Evolutionary conservation across 1,284 basidiomycete species (phyloP), one percentile per base, ranked within the genome.

Genomic region (Cutaneotrichosporon dermatis): DNA sequence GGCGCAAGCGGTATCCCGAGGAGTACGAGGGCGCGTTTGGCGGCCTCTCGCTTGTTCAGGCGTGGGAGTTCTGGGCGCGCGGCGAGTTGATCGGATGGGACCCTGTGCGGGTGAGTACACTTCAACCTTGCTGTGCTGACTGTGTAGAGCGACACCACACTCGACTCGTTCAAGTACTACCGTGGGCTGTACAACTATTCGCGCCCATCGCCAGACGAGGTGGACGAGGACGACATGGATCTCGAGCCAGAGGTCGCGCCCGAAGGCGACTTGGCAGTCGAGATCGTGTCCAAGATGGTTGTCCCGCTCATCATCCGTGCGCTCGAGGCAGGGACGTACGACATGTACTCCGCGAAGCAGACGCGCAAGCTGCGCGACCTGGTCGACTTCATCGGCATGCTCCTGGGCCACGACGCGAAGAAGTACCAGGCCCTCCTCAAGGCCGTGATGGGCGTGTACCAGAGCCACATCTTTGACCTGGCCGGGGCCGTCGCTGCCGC

Each of bases 41-140:
- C 51, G 90, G 91, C 3, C 80, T 96, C 49, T 90, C 88, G 0
- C 83, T 95, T 58, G 87, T 95, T 0, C 88, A 88, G 59, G 90
- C 90, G 43, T 97, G 94, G 93, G 93, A 96, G 77, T 96, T 95
- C 75, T 97, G 92, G 92, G 86, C 86, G 16, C 82, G 92, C 55
- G 80, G 92, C 52, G 94, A 97, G 77, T 83, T 89, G 72, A 79
- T 89, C 4, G 87, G 87, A 3, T 96, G 94, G 92, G 86, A 92
- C 72, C 89, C 89, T 44, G 81, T 94, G 36, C 84, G 88, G 79
- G 90, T 90, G 70, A 66, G 83, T 79, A 33, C 11, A 7, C 4
- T 13, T 13, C 6, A 2, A 6, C 5, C 2, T 25, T 35, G 37
- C 25, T 2, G 2, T 25, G 25, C 25, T 25, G 25, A 25, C 25